Evolutionary conservation across 2,329 filamentous ascomycete genomes (phyloP).

Genomic region (Cryphonectria carpinicola): DNA sequence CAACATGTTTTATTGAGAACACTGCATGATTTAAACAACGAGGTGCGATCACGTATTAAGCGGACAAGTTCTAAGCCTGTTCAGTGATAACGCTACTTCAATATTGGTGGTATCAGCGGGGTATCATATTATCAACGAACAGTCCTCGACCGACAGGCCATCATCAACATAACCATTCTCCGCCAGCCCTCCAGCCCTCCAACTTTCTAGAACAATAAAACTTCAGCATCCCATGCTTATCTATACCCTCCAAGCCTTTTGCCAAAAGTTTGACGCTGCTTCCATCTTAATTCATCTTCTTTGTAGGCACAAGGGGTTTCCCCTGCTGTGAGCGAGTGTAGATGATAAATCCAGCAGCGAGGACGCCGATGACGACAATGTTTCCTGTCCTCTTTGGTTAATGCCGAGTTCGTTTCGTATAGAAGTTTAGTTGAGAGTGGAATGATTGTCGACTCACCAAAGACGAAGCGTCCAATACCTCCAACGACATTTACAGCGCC

Average conservation of each 20-base stretch:
- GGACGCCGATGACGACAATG: conserved; percentile 40
- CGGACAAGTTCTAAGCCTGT: not conserved
- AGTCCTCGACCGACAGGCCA: not conserved
- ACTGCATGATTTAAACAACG: not conserved
- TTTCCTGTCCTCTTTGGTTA: conserved; percentile 37
- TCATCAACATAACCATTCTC: not conserved
- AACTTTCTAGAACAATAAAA: not conserved
- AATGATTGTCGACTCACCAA: conserved; percentile 37
- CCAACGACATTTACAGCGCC: conserved; percentile 44
- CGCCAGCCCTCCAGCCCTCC: not conserved
- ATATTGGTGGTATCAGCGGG: not conserved
- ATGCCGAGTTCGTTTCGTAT: not conserved
- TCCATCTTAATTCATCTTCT: conserved; percentile 28
- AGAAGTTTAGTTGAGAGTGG: too few species aligned
- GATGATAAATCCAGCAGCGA: conserved; percentile 38
- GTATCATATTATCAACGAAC: not conserved
- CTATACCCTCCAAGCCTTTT: not conserved
- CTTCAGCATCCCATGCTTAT: not conserved
- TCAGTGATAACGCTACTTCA: not conserved
- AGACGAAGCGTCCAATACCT: conserved; percentile 45
- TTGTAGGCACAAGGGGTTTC: conserved; percentile 28
- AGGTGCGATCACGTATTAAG: not conserved
- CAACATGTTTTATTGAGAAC: not conserved
- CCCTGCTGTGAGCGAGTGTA: conserved; percentile 38
- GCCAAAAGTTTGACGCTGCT: not conserved